Evolutionary conservation across 2,329 filamentous ascomycete genomes (phyloP), one percentile per base, ranked within the genome.

Genomic region (Fusarium sp.): DNA sequence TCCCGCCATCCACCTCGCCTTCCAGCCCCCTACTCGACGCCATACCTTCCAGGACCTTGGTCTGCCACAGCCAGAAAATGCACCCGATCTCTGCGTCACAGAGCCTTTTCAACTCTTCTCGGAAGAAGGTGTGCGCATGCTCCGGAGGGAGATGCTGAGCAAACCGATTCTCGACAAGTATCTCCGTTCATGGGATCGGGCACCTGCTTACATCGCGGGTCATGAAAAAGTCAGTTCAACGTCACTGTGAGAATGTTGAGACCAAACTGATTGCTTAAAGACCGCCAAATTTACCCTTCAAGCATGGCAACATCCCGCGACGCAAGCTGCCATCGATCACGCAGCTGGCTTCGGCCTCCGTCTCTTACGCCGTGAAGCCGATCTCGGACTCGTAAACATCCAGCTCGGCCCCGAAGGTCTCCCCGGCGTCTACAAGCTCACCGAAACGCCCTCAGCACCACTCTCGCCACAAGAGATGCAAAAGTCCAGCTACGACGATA

Each of bases 191-290:
- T 60, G 57, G 57, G 57, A 60, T 42, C 57, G 57, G 6, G 57
- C 57, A 2, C 57, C 57, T 0, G 57, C 57, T 2, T 60, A 60
- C 18, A 60, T 60, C 7, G 57, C 57, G 18, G 57, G 57, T 12
- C 57, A 60, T 27, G 57, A 60, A 4, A 60, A 60, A 23, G 57
- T 60, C 7, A 25, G 35, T 27, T 7, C 14, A 4, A 4, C 8
- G 0, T 19, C 31, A 9, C n/a, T 12, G 5, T 4, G 4, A 3
- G 7, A 10, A 9, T 10, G 7, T 7, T 1, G 0, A n/a, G 3
- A 18, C 4, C 15, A 10, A n/a, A 15, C 10, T 23, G 5, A 29
- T 18, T 23, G 3, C 2, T 7, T 42, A 60, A 39, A 60, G 57
- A 60, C 46, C 0, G 57, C 57, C n/a, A 60, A 54, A 7, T 60